Evolutionary conservation across 768 basidiomycete species (phyloP).

Genomic region (Tulasnella sp.): DNA sequence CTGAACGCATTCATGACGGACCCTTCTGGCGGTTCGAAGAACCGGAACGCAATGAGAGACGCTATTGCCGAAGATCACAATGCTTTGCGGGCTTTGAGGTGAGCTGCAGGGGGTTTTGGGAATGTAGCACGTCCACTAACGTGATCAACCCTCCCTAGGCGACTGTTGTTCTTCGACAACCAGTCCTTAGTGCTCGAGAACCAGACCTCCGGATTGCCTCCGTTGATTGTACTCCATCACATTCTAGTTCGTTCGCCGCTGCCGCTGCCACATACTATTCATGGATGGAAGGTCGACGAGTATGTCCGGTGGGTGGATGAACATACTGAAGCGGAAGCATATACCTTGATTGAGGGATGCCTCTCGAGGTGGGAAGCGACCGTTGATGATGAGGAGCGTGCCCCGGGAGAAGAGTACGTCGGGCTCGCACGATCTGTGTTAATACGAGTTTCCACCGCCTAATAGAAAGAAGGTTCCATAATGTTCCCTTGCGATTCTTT

Average conservation of each 20-base stretch:
- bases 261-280: constrained; percentile 77
- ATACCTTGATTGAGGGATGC: constrained; percentile 71
- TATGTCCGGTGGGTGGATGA: constrained; percentile 96
- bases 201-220: constrained; percentile 69
- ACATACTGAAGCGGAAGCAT: constrained; percentile 72
- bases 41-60: constrained; percentile 39
- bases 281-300: constrained; percentile 92
- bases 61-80: constrained; percentile 81
- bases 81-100: constrained; percentile 80
- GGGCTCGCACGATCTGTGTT: constrained; percentile 5
- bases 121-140: neutral
- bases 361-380: constrained; percentile 64
- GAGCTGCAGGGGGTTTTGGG: constrained; percentile 25
- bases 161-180: constrained; percentile 83
- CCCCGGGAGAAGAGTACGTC: constrained; percentile 13
- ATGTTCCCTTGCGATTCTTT: neutral
- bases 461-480: neutral
- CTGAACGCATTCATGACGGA: constrained; percentile 63
- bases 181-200: constrained; percentile 53
- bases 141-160: constrained; percentile 39
- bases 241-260: constrained; percentile 83
- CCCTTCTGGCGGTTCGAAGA: constrained; percentile 19
- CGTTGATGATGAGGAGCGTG: neutral
- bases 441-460: neutral
- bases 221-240: constrained; percentile 83